Percentiles rank a stretch among this genome's conserved stretches.
Evolutionary conservation across 2,329 filamentous ascomycete species (phyloP).

Genomic region (Ophiostoma triangulosporum): DNA sequence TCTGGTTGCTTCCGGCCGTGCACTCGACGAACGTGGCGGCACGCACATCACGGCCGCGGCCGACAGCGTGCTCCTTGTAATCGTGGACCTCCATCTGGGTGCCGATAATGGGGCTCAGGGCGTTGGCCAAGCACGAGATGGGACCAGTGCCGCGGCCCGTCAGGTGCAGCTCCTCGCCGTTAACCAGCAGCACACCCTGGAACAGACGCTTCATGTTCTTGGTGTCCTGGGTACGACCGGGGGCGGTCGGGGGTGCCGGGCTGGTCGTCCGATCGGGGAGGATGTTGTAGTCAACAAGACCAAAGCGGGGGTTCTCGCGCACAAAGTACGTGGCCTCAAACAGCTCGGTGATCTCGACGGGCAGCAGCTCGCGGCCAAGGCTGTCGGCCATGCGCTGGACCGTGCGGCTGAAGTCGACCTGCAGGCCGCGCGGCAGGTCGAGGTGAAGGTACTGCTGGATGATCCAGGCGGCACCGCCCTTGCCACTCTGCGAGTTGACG

Average conservation of each 20-base stretch:
- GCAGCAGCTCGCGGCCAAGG: slow-evolving; percentile 70
- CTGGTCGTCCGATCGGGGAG: slow-evolving; percentile 67
- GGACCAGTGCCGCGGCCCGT: slow-evolving; percentile 77
- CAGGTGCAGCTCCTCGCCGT: slow-evolving; percentile 66
- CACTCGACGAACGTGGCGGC: slow-evolving; percentile 95
- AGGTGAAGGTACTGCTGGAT: slow-evolving; percentile 80
- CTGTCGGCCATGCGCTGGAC: slow-evolving; percentile 73
- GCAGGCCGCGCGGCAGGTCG: slow-evolving; percentile 82
- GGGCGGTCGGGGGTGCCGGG: slow-evolving; percentile 47
- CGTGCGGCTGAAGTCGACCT: slow-evolving; percentile 78
- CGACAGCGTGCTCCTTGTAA: slow-evolving; percentile 94
- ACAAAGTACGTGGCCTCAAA: slow-evolving; percentile 85
- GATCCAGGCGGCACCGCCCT: slow-evolving; percentile 90
- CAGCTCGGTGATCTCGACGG: slow-evolving; percentile 71
- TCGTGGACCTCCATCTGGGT: slow-evolving; percentile 83
- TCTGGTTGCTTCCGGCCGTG: slow-evolving; percentile 50
- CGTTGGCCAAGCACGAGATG: slow-evolving; percentile 76
- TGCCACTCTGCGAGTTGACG: slow-evolving; percentile 92
- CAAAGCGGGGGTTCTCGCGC: slow-evolving; percentile 70
- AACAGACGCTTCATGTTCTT: slow-evolving; percentile 71
- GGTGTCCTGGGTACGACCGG: slow-evolving; percentile 62
- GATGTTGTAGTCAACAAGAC: slow-evolving; percentile 83
- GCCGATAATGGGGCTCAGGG: slow-evolving; percentile 55
- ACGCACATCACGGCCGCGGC: slow-evolving; percentile 66
- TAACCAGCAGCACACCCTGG: slow-evolving; percentile 70